These are phyloP conservation scores for Myriosclerotinia curreyana DNA, from an alignment of 2,329 filamentous ascomycete species.

Conservation along the genomic window DNA sequence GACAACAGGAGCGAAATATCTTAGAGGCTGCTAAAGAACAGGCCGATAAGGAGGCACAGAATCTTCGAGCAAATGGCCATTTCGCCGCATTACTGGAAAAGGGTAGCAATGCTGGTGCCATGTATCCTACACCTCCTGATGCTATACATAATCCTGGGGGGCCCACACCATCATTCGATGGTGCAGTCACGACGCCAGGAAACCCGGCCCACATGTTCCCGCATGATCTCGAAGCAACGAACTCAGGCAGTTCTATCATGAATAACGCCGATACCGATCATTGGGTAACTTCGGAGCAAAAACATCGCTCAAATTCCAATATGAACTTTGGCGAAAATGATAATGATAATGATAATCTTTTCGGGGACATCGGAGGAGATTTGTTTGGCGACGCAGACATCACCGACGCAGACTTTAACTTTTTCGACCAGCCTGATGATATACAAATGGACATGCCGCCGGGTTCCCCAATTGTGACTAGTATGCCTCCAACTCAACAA, in stretches of 20 bases:
- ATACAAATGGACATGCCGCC: slow-evolving; percentile 27
- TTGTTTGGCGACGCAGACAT: slow-evolving; percentile 63
- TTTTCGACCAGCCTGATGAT: slow-evolving; percentile 64
- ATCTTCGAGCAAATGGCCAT: slow-evolving; percentile 47
- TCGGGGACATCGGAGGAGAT: slow-evolving; percentile 66
- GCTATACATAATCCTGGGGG: slow-evolving; percentile 54
- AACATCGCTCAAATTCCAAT: slow-evolving; percentile 28
- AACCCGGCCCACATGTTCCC: slow-evolving; percentile 42
- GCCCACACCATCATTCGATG: slow-evolving; percentile 56
- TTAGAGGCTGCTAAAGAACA: slow-evolving; percentile 42
- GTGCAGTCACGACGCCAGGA: slow-evolving; percentile 53
- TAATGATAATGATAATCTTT: slow-evolving; percentile 50
- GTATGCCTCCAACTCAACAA: slow-evolving; percentile 3
- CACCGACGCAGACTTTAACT: slow-evolving; percentile 81
- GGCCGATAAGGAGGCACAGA: slow-evolving; percentile 44
- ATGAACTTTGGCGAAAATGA: slow-evolving; percentile 34
- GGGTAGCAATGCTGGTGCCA: slow-evolving; percentile 51
- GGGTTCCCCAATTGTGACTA: background rate
- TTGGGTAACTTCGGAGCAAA: slow-evolving; percentile 34
- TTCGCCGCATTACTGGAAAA: slow-evolving; percentile 53
- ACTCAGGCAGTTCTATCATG: slow-evolving; percentile 19
- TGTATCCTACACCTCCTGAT: slow-evolving; percentile 72
- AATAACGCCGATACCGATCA: slow-evolving; percentile 32
- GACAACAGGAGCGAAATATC: slow-evolving; percentile 51
- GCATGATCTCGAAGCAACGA: slow-evolving; percentile 41